Evolutionary conservation across 192 early-diverging fungal species (phyloP).

Genomic region (Entomortierella parvispora): DNA sequence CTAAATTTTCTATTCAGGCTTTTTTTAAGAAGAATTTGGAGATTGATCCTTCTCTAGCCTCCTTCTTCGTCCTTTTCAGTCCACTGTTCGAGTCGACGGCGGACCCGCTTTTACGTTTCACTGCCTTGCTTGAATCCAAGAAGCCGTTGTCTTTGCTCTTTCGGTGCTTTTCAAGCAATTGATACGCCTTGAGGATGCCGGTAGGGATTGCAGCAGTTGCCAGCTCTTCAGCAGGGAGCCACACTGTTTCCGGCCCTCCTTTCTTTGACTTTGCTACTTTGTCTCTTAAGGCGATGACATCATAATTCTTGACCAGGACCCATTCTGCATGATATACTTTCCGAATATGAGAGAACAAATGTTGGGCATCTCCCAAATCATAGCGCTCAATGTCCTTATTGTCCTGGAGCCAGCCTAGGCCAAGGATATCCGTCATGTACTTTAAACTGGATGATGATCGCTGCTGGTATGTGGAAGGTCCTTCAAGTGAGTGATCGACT

Average conservation of each 20-base stretch:
- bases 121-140: too few relatives aligned
- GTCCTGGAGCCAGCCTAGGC: slow-evolving; percentile 3
- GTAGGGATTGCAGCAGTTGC: slow-evolving; percentile 63
- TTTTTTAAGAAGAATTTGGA: too few relatives aligned
- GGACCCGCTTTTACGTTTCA: too few relatives aligned
- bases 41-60: too few relatives aligned
- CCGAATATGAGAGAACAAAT: slow-evolving; percentile 78
- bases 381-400: slow-evolving; percentile 25
- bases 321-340: slow-evolving; percentile 62
- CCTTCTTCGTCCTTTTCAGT: too few relatives aligned
- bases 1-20: too few relatives aligned
- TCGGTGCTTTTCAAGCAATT: slow-evolving; percentile 56
- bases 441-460: slow-evolving; percentile 26
- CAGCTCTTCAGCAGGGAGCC: slow-evolving; percentile 58
- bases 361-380: slow-evolving; percentile 64
- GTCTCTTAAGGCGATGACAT: neutral
- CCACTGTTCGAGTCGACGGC: too few relatives aligned
- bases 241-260: slow-evolving; percentile 21
- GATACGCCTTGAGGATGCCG: slow-evolving; percentile 65
- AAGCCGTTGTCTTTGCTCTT: too few relatives aligned
- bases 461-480: slow-evolving; percentile 23
- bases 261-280: neutral
- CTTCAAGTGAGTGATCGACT: neutral
- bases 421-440: slow-evolving; percentile 15
- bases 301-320: slow-evolving; percentile 30